Evolutionary conservation across 495 filamentous ascomycete genomes (phyloP), one percentile per base, ranked within the genome.

Genomic region (Aspergillus bertholletiae): DNA sequence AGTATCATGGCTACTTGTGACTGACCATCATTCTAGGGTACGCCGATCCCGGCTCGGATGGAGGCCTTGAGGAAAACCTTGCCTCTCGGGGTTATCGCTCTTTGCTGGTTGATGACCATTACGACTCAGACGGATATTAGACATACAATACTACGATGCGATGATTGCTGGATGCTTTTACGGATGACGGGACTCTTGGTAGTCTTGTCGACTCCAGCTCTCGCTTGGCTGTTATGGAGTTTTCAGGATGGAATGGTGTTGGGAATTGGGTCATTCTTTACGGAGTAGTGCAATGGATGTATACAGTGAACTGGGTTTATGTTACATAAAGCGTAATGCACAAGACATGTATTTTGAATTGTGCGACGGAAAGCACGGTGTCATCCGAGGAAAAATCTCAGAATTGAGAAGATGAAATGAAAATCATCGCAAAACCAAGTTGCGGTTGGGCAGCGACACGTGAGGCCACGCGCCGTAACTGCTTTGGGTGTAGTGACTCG

Each of bases 51-150:
- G 92, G 94, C 59, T 84, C 83, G 26, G 88, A 89, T 41, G 91
- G 90, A 2, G 88, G 93, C 0, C 68, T 97, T 21, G 90, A 92
- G 65, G 89, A 94, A 58, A 92, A 98, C 64, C 74, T 97, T 50
- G 76, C 74, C 5, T 68, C 73, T 7, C 62, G 79, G 22, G 67
- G 79, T 23, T 82, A 82, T 59, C 70, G 78, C 15, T 76, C 79
- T 20, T 61, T 79, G 39, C 63, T 79, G 56, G 67, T 77, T 26
- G 72, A 80, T 56, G 76, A 79, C 39, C 74, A 72, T 53, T 79
- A 80, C 56, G 77, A 80, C 53, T 80, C 78, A 23, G 75, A 79
- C 44, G 77, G 78, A 60, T 78, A 78, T 49, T 81, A 74, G 55
- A 46, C 51, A 47, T 53, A 28, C 17, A 23, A 17, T 59, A 30